Conservation (phyloP, 495 filamentous ascomycete species). For the Cryomyces minteri region DNA sequence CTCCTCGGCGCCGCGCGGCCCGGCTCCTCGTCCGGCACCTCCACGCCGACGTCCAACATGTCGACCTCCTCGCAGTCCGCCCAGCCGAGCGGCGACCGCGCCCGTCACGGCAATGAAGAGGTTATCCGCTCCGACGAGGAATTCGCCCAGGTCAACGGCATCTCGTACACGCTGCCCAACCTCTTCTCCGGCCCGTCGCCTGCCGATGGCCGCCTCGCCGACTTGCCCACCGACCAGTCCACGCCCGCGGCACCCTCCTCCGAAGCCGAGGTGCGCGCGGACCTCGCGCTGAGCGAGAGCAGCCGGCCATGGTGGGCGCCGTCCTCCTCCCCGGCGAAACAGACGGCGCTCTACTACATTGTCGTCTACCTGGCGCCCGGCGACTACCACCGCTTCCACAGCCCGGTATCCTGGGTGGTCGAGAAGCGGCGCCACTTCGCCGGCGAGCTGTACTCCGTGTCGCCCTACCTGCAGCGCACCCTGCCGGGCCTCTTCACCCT, state of each 20-base stretch:
- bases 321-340: slow-evolving; percentile 28
- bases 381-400: slow-evolving; percentile 98
- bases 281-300: slow-evolving; percentile 53
- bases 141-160: slow-evolving; percentile 91
- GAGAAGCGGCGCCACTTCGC: slow-evolving; percentile 87
- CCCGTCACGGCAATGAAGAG: slow-evolving; percentile 31
- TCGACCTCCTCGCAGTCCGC: slow-evolving; percentile 7
- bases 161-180: slow-evolving; percentile 83
- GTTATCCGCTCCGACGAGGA: slow-evolving; percentile 64
- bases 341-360: slow-evolving; percentile 69
- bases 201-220: slow-evolving; percentile 2
- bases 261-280: slow-evolving; percentile 65
- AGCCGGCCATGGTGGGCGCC: slow-evolving; percentile 59
- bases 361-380: slow-evolving; percentile 97
- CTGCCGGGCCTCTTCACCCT: slow-evolving; percentile 88
- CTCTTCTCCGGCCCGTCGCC: slow-evolving; percentile 53
- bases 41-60: slow-evolving; percentile 7
- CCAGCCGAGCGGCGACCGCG: slow-evolving; percentile 11
- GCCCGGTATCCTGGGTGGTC: slow-evolving; percentile 83
- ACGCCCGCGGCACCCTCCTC: slow-evolving; percentile 44
- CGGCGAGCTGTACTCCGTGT: slow-evolving; percentile 87
- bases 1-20: slow-evolving; percentile 52
- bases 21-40: slow-evolving; percentile 6
- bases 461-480: slow-evolving; percentile 79
- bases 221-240: slow-evolving; percentile 40